A percentile compares a stretch with the other conserved stretches of the same genome.
phyloP scores from a whole-genome alignment of 2,329 filamentous ascomycete genomes.

The Sclerotinia glacialis region DNA sequence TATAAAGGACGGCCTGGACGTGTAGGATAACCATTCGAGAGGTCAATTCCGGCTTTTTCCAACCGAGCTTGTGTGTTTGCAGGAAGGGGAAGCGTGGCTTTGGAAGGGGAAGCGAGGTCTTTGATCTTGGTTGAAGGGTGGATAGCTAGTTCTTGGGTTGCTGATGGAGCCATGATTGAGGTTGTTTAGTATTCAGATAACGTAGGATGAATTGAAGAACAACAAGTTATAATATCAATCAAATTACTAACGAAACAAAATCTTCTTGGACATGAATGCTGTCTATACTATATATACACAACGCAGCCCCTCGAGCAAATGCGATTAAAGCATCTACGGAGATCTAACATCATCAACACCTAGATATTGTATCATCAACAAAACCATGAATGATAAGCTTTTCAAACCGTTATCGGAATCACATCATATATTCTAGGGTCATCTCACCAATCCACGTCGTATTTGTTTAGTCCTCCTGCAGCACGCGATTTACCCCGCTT shows the following conservation, averaged over 20 bases:
- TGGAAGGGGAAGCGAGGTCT: conserved; percentile 60
- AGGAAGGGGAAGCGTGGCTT: conserved; percentile 63
- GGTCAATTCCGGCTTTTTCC: conserved; percentile 65
- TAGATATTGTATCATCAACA: neutral
- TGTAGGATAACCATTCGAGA: conserved; percentile 69
- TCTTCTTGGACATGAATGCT: neutral
- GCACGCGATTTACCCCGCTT: conserved; percentile 13
- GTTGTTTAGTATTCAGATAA: neutral
- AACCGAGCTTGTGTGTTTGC: conserved; percentile 55
- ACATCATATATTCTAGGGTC: neutral
- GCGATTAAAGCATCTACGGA: neutral
- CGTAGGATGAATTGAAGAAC: neutral
- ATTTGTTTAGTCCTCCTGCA: neutral
- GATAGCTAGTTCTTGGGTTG: conserved; percentile 50
- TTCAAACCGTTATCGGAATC: neutral
- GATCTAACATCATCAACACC: conserved; percentile 4
- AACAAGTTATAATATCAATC: neutral
- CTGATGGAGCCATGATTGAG: conserved; percentile 35
- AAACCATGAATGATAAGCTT: neutral
- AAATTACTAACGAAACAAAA: neutral
- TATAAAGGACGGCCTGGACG: conserved; percentile 65
- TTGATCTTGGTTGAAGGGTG: conserved; percentile 52
- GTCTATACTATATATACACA: neutral
- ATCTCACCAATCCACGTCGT: conserved; percentile 5
- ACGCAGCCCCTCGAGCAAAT: neutral